phyloP scores from a whole-genome alignment of 768 basidiomycete species.

The Asterophora parasitica region DNA sequence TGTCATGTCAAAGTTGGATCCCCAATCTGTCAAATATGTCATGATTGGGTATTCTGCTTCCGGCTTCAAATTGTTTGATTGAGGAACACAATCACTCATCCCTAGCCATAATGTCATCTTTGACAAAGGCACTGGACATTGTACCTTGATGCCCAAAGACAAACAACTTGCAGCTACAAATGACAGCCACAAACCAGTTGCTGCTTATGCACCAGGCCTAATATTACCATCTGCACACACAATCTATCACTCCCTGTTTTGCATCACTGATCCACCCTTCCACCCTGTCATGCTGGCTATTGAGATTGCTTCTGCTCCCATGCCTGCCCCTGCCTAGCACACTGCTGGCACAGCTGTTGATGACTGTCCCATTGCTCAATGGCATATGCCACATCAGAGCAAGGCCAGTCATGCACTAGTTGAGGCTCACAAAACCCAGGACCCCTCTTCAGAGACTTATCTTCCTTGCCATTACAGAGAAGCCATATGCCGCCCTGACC shows the following conservation, averaged over 20 bases:
- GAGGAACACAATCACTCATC: not conserved
- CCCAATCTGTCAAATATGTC: too few species aligned
- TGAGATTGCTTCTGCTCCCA: not conserved
- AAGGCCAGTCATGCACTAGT: not conserved
- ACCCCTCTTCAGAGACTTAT: not conserved
- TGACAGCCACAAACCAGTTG: not conserved
- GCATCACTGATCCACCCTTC: not conserved
- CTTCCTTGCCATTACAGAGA: not conserved
- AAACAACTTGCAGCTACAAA: too few species aligned
- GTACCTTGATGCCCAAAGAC: too few species aligned
- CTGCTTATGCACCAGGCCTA: not conserved
- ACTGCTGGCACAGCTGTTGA: not conserved
- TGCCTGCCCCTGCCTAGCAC: too few species aligned
- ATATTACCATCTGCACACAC: not conserved
- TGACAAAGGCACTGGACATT: not conserved
- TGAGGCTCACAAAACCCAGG: not conserved
- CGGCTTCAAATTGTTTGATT: constrained; percentile 4
- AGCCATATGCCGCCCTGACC: not conserved
- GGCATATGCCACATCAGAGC: not conserved
- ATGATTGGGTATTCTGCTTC: too few species aligned
- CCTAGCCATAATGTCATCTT: not conserved
- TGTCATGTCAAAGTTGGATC: not conserved
- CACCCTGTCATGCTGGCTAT: not conserved
- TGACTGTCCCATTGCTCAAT: too few species aligned
- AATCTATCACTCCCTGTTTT: not conserved